Conservation (phyloP, 225 moss, liverwort and hornwort genomes). For the Sphagnum tenellum region DNA sequence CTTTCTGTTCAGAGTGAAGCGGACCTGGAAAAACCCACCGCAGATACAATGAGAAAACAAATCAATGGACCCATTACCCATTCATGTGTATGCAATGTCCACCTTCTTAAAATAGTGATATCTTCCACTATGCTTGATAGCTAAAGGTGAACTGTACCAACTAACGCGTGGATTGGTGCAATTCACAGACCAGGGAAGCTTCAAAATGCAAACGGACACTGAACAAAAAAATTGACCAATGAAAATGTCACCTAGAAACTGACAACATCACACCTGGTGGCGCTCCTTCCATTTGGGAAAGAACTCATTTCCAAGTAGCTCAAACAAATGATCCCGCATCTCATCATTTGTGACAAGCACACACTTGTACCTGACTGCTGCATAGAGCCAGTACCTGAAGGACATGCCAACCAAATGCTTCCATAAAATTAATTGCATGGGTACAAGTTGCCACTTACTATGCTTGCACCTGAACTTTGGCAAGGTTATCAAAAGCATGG, state of each 20-base stretch:
- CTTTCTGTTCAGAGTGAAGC: slow-evolving; percentile 52
- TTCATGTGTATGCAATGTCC: too few relatives aligned
- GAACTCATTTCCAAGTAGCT: slow-evolving; percentile 89
- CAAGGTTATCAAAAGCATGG: not conserved
- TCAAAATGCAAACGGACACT: not conserved
- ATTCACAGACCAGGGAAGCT: too few relatives aligned
- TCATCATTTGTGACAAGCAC: slow-evolving; percentile 95
- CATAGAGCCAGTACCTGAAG: slow-evolving; percentile 96
- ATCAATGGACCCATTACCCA: too few relatives aligned
- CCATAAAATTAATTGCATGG: too few relatives aligned
- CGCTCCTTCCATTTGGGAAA: slow-evolving; percentile 98
- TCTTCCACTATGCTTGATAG: too few relatives aligned
- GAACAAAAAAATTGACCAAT: not conserved
- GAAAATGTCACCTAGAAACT: not conserved
- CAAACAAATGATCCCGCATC: slow-evolving; percentile 94
- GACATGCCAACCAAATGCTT: not conserved
- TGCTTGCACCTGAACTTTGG: too few relatives aligned
- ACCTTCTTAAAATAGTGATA: too few relatives aligned
- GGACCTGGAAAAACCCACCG: slow-evolving; percentile 36
- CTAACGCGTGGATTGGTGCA: too few relatives aligned
- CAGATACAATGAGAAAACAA: too few relatives aligned
- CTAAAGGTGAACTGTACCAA: too few relatives aligned
- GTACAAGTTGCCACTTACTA: too few relatives aligned
- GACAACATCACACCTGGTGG: slow-evolving; percentile 62
- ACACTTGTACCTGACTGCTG: slow-evolving; percentile 83